Percentiles rank a stretch among this genome's conserved stretches.
These are phyloP conservation scores for Macadamia tetraphylla DNA, from an alignment of 164 flowering plant genomes.

Conservation along the genomic window DNA sequence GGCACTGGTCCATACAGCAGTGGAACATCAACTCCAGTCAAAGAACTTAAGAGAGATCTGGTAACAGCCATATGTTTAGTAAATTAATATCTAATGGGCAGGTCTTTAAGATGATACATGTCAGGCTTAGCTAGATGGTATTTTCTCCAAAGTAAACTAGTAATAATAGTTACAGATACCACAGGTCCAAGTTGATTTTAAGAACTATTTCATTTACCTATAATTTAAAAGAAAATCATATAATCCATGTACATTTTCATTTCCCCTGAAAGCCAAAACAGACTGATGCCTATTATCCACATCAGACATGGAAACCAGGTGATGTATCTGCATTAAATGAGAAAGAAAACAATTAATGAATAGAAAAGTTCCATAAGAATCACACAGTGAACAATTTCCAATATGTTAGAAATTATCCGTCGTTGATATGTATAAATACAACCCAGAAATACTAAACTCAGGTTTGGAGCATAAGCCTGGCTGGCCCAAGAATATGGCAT, in stretches of 20 bases:
- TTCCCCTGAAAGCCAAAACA: conserved; percentile 61
- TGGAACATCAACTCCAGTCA: conserved; percentile 77
- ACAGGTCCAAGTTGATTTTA: too few species aligned
- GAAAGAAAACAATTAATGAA: background rate
- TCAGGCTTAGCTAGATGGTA: background rate
- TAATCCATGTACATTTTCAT: conserved; percentile 62
- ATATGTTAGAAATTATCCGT: background rate
- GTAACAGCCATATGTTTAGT: conserved; percentile 8
- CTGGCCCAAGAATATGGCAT: background rate
- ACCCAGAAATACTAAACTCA: background rate
- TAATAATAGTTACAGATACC: background rate
- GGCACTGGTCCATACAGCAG: conserved; percentile 69
- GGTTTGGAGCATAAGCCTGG: too few species aligned
- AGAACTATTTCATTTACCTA: conserved; percentile 53
- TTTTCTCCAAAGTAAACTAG: background rate
- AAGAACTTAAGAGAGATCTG: conserved; percentile 62
- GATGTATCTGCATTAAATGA: conserved; percentile 54
- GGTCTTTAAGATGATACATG: background rate
- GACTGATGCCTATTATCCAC: conserved; percentile 80
- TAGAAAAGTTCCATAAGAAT: too few species aligned
- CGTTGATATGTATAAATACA: background rate
- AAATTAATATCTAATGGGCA: conserved; percentile 12
- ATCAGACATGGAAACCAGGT: conserved; percentile 38
- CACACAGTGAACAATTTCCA: background rate
- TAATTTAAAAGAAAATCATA: conserved; percentile 86